These are phyloP conservation scores for Floccularia luteovirens DNA, from an alignment of 768 basidiomycete species.

Conservation along the genomic window DNA sequence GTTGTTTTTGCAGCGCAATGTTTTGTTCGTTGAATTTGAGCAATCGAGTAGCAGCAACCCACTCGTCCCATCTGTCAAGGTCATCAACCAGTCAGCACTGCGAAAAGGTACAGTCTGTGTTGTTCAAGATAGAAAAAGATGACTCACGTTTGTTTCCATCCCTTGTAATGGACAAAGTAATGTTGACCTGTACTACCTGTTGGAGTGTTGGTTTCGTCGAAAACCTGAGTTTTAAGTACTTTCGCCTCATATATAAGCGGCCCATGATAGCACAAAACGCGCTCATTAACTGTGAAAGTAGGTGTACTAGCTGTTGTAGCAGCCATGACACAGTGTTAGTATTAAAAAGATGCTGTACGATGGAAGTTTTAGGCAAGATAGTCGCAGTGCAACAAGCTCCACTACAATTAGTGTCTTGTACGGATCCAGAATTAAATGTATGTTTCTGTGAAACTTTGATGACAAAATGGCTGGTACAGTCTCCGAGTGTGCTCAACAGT, in stretches of 20 bases:
- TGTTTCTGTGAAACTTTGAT: too few species aligned
- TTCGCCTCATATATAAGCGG: conserved; percentile 96
- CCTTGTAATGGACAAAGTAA: conserved; percentile 97
- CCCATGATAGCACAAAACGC: conserved; percentile 90
- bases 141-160: conserved; percentile 94
- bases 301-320: conserved; percentile 17
- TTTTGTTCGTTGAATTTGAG: conserved; percentile 83
- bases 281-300: conserved; percentile 57
- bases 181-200: conserved; percentile 65
- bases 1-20: conserved; percentile 65
- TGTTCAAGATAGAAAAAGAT: conserved; percentile 1
- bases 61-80: conserved; percentile 84
- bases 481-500: too few species aligned
- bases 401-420: too few species aligned
- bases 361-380: too few species aligned
- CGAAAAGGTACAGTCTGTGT: neutral
- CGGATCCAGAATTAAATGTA: too few species aligned
- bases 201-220: conserved; percentile 55
- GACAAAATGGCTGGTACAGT: too few species aligned
- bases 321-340: conserved; percentile 8
- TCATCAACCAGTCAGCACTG: neutral
- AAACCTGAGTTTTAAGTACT: conserved; percentile 60
- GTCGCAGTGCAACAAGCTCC: too few species aligned
- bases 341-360: too few species aligned
- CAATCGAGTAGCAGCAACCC: conserved; percentile 77